Percentiles rank a stretch among this genome's conserved stretches.
Evolutionary conservation across 768 basidiomycete species (phyloP).

Genomic region (Boletus subcaerulescens): DNA sequence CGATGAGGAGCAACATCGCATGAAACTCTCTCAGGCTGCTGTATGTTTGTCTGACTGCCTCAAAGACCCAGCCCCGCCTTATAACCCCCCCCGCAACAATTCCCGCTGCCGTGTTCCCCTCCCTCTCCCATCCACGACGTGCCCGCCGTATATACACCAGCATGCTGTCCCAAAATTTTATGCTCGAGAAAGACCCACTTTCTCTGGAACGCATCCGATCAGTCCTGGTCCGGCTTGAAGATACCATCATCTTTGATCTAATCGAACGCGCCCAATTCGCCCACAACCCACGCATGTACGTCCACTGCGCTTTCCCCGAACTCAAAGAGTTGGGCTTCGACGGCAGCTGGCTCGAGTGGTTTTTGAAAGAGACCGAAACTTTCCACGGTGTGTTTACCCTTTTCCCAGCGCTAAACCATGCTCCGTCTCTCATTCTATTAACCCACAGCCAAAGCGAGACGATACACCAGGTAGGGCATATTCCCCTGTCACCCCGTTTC

Average conservation of each 20-base stretch:
- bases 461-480: conserved; percentile 79
- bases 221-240: conserved; percentile 87
- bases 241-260: conserved; percentile 97
- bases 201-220: conserved; percentile 86
- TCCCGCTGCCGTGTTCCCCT: neutral
- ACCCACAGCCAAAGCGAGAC: conserved; percentile 79
- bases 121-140: conserved; percentile 13
- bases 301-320: conserved; percentile 74
- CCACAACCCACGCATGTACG: conserved; percentile 87
- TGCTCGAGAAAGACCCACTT: conserved; percentile 69
- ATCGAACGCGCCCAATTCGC: conserved; percentile 98
- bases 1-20: too few relatives aligned
- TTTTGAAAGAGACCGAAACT: conserved; percentile 89
- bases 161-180: conserved; percentile 68
- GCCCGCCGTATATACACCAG: neutral
- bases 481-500: neutral
- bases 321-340: conserved; percentile 68
- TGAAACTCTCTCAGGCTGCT: too few relatives aligned
- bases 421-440: neutral
- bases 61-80: conserved; percentile 6
- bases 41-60: neutral
- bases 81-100: conserved; percentile 2
- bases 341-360: conserved; percentile 97
- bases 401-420: neutral
- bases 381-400: conserved; percentile 76